Base-by-base conservation (phyloP, 179 eudicot genomes). In the Patellifolia procumbens region DNA sequence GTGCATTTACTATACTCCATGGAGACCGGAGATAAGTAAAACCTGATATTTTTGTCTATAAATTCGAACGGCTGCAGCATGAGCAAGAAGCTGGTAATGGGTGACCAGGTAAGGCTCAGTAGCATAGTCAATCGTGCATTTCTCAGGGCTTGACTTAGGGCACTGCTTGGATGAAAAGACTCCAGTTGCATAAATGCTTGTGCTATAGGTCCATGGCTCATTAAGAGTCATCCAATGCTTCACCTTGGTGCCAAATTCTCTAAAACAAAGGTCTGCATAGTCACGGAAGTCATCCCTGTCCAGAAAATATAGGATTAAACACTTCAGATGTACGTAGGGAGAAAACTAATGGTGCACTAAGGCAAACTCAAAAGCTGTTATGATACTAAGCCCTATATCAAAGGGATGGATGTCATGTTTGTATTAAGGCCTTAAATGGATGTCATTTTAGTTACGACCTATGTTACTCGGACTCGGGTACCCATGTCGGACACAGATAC, bases 201-300 rank as follows among this genome's bases (percentile, higher is more conserved):
- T 28, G 65, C 69, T 76, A 51, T 67, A 84, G 71, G 63, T 73
- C 56, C 70, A 78, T 13, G 89, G 84, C 68, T 86, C 87, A 67
- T 84, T 86, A 24, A 84, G 39, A 17, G 87, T 84, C 32, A 80
- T 59, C 86, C 87, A 84, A 62, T 82, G 61, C 78, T 82, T 84
- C 58, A 84, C 87, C 69, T 83, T 84, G 69, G 81, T 74, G 4
- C 87, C 89, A 59, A 72, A 86, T 84, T 82, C 87, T 70, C 52
- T 70, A 74, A 80, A 86, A 51, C 89, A 86, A 19, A 86, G 53
- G 16, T 80, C 84, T 20, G 87, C 79, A 68, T 65, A 86, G 37
- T 84, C 82, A 49, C 29, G 76, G 69, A 81, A 86, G 49, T 84
- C 87, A 52, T 79, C 71, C 82, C 89, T 86, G 75, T 64, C 5